phyloP scores from a whole-genome alignment of 352 stramenopile genomes.

The Globisporangium takayamanum region DNA sequence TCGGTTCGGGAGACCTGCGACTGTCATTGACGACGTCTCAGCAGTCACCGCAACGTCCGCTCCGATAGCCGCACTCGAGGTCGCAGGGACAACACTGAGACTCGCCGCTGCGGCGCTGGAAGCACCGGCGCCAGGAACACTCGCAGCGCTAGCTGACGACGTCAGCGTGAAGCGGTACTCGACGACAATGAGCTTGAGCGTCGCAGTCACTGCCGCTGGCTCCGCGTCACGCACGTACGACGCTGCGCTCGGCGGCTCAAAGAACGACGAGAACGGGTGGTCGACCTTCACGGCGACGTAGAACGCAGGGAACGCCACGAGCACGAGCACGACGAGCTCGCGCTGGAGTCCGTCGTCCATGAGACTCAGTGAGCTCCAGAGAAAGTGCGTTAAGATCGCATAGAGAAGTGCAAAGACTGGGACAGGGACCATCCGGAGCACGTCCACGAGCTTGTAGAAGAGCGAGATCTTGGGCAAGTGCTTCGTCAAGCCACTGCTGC shows the following conservation, averaged over 20 bases:
- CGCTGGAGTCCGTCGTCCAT: constrained; percentile 39
- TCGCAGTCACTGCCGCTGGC: constrained; percentile 16
- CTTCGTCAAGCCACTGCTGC: not conserved
- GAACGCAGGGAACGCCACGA: constrained; percentile 55
- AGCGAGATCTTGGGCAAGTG: constrained; percentile 12
- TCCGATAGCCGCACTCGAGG: not conserved
- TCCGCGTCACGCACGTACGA: constrained; percentile 8
- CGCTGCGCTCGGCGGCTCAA: constrained; percentile 31
- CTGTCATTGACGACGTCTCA: not conserved
- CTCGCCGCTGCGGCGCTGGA: not conserved
- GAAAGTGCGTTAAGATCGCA: constrained; percentile 52
- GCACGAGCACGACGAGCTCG: constrained; percentile 48
- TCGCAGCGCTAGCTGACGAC: not conserved
- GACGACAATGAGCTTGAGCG: constrained; percentile 67
- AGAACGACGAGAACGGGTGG: constrained; percentile 60
- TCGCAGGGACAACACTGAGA: not conserved
- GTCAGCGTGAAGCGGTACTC: constrained; percentile 54
- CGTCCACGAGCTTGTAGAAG: constrained; percentile 33
- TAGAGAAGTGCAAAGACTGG: constrained; percentile 71
- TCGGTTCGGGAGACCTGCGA: constrained; percentile 31
- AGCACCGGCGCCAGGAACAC: not conserved
- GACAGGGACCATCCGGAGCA: constrained; percentile 45
- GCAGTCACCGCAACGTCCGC: not conserved
- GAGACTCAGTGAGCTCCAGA: constrained; percentile 35
- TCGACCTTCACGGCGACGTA: constrained; percentile 72